Evolutionary conservation across 345 rosid species (phyloP), one percentile per base, ranked within the genome.

Genomic region (Brassica carinata): DNA sequence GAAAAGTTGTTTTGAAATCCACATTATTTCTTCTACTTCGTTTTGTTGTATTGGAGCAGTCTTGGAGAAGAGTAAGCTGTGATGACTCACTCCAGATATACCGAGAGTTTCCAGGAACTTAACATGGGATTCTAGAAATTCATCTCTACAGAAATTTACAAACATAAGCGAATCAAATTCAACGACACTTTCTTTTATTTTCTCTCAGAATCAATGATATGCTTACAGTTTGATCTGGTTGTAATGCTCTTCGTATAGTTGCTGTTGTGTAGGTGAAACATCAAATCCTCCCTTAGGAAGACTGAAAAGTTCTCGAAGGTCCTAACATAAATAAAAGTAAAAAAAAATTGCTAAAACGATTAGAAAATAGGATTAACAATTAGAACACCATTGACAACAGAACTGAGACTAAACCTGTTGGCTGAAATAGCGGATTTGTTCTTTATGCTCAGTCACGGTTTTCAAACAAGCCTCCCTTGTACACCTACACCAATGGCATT

Each of bases 1-100:
- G 15, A 31, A 7, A 40, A 33, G 70, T 5, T 67, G 26, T 23
- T 23, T 23, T 23, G 26, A 23, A 23, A 23, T 23, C 84, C 61
- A 93, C 98, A 96, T 85, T 71, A 75, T 81, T 58, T 82, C 90
- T 76, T 85, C 88, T 65, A 64, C 80, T 23, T 82, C 93, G 14
- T 91, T 97, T 79, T 87, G 87, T 11, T 83, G 90, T 38, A 86
- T 85, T 15, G 91, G 94, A 77, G 91, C 90, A 19, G 92, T 83
- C 85, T 93, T 96, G 30, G 99, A 96, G 89, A 91, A 93, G 65
- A 96, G 92, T 73, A 96, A 82, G 79, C 96, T 96, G 82, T 96
- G 99, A 77, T 96, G 90, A 79, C 99, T 96, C 58, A 96, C 92
- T 76, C 99, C 99, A n/a, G 96, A 96, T 71, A 96, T 92, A 9